Base-by-base conservation (phyloP, 1,284 basidiomycete genomes). In the Rhodotorula sp. region DNA sequence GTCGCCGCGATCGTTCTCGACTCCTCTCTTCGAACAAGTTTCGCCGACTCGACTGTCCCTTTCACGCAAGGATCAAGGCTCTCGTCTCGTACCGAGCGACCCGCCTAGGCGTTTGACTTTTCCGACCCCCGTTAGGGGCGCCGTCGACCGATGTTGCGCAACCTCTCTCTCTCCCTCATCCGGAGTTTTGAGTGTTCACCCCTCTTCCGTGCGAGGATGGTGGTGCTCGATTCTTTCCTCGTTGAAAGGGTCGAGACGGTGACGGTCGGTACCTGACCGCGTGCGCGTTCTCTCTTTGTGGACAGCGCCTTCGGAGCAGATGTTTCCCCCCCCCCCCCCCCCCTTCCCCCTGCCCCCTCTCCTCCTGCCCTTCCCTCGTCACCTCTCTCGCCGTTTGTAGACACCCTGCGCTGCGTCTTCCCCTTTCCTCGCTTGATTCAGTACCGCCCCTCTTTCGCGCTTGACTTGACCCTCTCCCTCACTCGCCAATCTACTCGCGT, bases 71-170 rank as follows among this genome's bases (percentile, higher is more conserved):
- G n/a, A n/a, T n/a, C n/a, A n/a, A n/a, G n/a, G n/a, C n/a, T n/a
- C n/a, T n/a, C n/a, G n/a, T n/a, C n/a, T n/a, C n/a, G 13, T 13
- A 7, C 36, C 36, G 36, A 13, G 13, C 7, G 13, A 39, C 36
- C 36, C 8, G 8, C 36, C 7, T 13, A 39, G 36, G 51, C 11
- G 24, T 29, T n/a, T n/a, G 55, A 56, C 34, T 34, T 39, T 36
- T 56, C 55, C 27, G 55, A 56, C 55, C 55, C 55, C 55, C 55
- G 55, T 56, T 56, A 56, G 55, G 55, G 55, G 55, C 55, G 55
- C 55, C 55, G 55, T 56, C 55, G 55, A 56, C 55, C 34, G 39
- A 44, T 36, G 55, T 56, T 36, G 55, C 39, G 55, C 17, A 30
- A 29, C 29, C 24, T 36, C 27, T 36, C 34, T 34, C 24, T 56